Conservation (phyloP, 768 basidiomycete species). For the Podaxis sp. region DNA sequence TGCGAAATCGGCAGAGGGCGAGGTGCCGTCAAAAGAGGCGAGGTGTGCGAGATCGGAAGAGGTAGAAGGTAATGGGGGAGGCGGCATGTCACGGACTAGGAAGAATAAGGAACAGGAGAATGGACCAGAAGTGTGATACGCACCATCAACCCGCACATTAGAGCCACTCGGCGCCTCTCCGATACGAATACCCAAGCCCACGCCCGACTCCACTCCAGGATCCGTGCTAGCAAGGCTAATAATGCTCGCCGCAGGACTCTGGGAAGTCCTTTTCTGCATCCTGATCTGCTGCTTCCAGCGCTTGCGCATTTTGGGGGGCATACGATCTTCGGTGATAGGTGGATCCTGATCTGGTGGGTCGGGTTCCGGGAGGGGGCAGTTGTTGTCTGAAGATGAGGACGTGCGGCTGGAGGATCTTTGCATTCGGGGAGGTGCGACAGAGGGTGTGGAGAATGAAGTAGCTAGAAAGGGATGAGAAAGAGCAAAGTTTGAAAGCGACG, state of each 20-base stretch:
- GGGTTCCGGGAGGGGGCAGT: conserved; percentile 16
- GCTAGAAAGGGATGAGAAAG: background rate
- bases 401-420: conserved; percentile 6
- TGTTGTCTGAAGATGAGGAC: background rate
- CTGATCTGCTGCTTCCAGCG: conserved; percentile 34
- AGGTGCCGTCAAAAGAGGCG: background rate
- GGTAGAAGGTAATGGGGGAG: conserved; percentile 8
- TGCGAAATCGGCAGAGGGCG: conserved; percentile 53
- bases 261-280: background rate
- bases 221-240: conserved; percentile 1
- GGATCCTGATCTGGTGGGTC: conserved; percentile 18
- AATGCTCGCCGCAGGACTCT: background rate
- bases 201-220: background rate
- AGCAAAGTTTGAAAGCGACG: background rate
- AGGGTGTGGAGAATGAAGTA: background rate
- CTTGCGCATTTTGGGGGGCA: conserved; percentile 70
- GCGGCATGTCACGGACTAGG: conserved; percentile 7
- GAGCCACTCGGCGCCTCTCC: background rate
- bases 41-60: conserved; percentile 8
- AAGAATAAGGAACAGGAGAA: background rate
- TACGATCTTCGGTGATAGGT: conserved; percentile 30
- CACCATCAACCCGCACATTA: background rate
- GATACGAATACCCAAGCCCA: background rate
- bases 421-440: background rate
- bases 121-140: background rate